These are phyloP conservation scores for Exophiala sideris DNA, from an alignment of 2,329 filamentous ascomycete genomes.

Conservation along the genomic window DNA sequence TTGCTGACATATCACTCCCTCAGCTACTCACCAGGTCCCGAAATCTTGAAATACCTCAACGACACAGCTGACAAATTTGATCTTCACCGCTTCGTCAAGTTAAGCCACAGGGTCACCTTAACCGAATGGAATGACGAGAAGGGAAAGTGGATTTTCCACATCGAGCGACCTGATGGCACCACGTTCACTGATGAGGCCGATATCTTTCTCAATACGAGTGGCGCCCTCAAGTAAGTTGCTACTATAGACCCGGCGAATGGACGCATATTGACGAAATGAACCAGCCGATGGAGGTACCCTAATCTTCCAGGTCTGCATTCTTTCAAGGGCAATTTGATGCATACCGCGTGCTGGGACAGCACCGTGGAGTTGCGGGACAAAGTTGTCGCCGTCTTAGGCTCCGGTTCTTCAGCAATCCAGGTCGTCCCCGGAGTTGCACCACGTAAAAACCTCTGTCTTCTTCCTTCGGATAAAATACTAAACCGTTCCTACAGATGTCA, in stretches of 20 bases:
- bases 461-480: constrained; percentile 18
- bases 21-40: neutral
- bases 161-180: neutral
- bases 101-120: neutral
- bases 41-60: neutral
- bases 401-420: constrained; percentile 27
- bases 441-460: constrained; percentile 27
- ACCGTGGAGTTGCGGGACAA: constrained; percentile 23
- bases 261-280: neutral
- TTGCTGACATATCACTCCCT: neutral
- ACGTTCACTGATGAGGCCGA: neutral
- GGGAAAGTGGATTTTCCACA: neutral
- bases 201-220: neutral
- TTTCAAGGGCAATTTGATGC: constrained; percentile 25
- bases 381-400: constrained; percentile 27
- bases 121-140: neutral
- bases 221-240: neutral
- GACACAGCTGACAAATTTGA: neutral
- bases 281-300: neutral
- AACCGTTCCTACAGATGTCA: constrained; percentile 16
- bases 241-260: neutral
- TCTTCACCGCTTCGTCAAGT: neutral
- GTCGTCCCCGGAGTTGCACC: constrained; percentile 38
- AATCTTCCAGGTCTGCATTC: neutral
- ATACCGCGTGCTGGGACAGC: constrained; percentile 33